phyloP scores from a whole-genome alignment of 768 basidiomycete species.

The Fomitopsis pulvina region DNA sequence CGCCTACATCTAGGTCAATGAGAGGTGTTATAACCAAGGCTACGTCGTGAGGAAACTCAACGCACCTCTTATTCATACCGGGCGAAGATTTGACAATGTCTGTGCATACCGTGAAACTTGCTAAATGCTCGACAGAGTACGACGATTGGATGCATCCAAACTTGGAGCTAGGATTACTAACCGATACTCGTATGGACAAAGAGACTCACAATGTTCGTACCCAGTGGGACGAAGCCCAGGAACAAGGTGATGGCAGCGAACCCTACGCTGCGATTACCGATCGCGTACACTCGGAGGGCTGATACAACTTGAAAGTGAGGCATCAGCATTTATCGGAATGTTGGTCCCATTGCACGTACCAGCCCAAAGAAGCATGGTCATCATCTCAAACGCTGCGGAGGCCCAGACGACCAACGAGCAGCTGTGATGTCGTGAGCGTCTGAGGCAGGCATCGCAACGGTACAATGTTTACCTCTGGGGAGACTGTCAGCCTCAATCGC shows the following conservation, averaged over 20 bases:
- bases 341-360: background rate
- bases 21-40: background rate
- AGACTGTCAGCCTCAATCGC: too few species aligned
- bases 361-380: background rate
- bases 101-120: background rate
- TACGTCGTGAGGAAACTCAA: background rate
- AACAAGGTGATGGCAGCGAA: background rate
- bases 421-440: background rate
- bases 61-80: background rate
- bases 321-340: background rate
- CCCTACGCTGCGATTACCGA: background rate
- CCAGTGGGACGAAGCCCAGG: background rate
- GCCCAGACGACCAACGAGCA: background rate
- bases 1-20: background rate
- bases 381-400: background rate
- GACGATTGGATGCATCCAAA: background rate
- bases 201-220: background rate
- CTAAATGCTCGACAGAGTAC: background rate
- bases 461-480: background rate
- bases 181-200: background rate
- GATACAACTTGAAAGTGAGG: background rate
- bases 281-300: conserved; percentile 1
- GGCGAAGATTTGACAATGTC: background rate
- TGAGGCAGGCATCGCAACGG: background rate
- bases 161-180: background rate